phyloP scores from a whole-genome alignment of 768 basidiomycete genomes.

The Sporobolomyces roseus region DNA sequence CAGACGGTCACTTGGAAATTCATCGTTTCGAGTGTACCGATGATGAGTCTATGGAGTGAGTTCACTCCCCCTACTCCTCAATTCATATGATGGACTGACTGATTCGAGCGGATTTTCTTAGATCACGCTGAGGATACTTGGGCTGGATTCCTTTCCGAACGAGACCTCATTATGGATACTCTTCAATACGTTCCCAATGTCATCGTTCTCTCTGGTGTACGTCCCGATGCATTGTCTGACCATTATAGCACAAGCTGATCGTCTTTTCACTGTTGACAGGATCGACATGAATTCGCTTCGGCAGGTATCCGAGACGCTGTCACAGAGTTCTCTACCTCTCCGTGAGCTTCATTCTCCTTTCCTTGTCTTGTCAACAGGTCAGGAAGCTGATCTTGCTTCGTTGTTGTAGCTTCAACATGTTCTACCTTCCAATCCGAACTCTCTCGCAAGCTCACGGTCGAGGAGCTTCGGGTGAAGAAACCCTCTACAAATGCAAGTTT shows the following conservation, averaged over 20 bases:
- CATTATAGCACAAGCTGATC: not conserved
- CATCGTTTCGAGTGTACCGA: conserved; percentile 67
- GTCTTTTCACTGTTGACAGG: conserved; percentile 42
- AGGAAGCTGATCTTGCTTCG: conserved; percentile 46
- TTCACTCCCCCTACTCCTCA: not conserved
- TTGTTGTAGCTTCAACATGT: conserved; percentile 46
- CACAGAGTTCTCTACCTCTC: conserved; percentile 65
- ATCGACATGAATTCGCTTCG: conserved; percentile 74
- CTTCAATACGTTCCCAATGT: conserved; percentile 68
- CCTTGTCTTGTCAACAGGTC: conserved; percentile 48
- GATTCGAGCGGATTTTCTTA: no score
- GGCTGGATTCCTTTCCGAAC: conserved; percentile 63
- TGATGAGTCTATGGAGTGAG: conserved; percentile 64
- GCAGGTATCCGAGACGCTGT: conserved; percentile 50
- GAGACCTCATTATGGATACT: conserved; percentile 57
- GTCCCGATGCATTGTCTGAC: not conserved
- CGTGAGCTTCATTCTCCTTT: conserved; percentile 45
- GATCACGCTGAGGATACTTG: conserved; percentile 66
- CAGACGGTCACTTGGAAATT: conserved; percentile 72
- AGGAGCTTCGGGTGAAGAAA: conserved; percentile 44
- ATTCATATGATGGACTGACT: not conserved
- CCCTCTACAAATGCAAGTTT: conserved; percentile 41
- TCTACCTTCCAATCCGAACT: conserved; percentile 46
- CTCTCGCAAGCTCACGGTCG: conserved; percentile 33
- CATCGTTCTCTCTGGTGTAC: conserved; percentile 54